phyloP scores from a whole-genome alignment of 83 land plant species.

The Picea abies region DNA sequence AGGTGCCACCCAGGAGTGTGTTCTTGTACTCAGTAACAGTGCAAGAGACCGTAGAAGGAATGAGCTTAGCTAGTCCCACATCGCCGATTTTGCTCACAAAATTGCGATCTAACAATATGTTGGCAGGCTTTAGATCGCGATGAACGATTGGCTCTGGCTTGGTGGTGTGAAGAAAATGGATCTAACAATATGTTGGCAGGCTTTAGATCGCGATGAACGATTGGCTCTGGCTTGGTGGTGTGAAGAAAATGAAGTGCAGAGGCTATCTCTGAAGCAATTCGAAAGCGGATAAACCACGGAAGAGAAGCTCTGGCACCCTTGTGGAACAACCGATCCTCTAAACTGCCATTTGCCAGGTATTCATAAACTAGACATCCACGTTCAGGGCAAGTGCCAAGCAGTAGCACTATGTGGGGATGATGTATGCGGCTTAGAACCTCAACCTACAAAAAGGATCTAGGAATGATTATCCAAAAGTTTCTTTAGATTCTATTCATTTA shows the following conservation, averaged over 20 bases:
- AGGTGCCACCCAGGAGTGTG: conserved; percentile 72
- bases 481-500: neutral
- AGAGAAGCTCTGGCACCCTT: conserved; percentile 47
- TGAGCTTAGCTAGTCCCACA: conserved; percentile 75
- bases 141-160: no score
- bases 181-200: conserved; percentile 79
- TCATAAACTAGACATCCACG: conserved; percentile 81
- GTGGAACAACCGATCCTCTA: conserved; percentile 60
- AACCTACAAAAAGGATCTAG: conserved; percentile 40
- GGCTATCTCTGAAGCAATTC: conserved; percentile 64
- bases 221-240: conserved; percentile 66
- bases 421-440: conserved; percentile 59
- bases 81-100: conserved; percentile 80
- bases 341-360: conserved; percentile 78
- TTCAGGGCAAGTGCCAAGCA: conserved; percentile 77
- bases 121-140: no score
- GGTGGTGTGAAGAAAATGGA: no score
- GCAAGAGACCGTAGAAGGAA: conserved; percentile 45
- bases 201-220: conserved; percentile 78
- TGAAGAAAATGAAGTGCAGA: conserved; percentile 69
- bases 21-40: conserved; percentile 52
- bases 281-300: conserved; percentile 63
- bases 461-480: neutral
- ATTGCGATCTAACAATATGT: no score
- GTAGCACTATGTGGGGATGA: conserved; percentile 73